Evolutionary conservation across 306 rosid genomes (phyloP).

Genomic region (Pterocarpus santalinus): DNA sequence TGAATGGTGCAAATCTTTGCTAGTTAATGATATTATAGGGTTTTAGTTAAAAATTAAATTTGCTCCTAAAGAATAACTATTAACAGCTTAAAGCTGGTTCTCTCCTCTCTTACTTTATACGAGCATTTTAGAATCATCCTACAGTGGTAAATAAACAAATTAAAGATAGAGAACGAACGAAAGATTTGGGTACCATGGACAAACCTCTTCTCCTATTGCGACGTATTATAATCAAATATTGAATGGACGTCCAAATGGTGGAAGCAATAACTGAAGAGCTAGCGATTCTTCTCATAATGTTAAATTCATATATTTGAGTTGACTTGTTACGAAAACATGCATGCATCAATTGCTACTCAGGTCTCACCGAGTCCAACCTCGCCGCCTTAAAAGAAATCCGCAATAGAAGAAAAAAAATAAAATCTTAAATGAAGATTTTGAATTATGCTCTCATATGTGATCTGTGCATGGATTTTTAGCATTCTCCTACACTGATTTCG

Average conservation of each 20-base stretch:
- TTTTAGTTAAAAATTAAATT: too few relatives aligned
- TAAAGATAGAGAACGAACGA: not conserved
- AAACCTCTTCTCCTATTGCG: not conserved
- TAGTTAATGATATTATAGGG: too few relatives aligned
- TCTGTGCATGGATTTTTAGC: not conserved
- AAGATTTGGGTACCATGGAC: not conserved
- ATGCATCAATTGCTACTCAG: not conserved
- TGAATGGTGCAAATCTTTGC: not conserved
- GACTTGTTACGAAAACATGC: slow-evolving; percentile 1
- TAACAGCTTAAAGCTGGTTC: too few relatives aligned
- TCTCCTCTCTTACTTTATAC: too few relatives aligned
- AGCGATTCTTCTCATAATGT: not conserved
- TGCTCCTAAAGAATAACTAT: too few relatives aligned
- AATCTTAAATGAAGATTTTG: not conserved
- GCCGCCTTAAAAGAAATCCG: slow-evolving; percentile 15
- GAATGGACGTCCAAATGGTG: not conserved
- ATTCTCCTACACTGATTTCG: slow-evolving; percentile 18
- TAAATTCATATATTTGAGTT: not conserved
- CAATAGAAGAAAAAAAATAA: not conserved
- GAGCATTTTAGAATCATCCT: too few relatives aligned
- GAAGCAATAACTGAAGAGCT: not conserved
- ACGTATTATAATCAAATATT: not conserved
- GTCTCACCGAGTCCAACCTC: not conserved
- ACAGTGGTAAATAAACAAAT: too few relatives aligned
- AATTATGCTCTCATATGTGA: not conserved